Evolutionary conservation across 495 filamentous ascomycete genomes (phyloP), one percentile per base, ranked within the genome.

Genomic region (Cercophora scortea): DNA sequence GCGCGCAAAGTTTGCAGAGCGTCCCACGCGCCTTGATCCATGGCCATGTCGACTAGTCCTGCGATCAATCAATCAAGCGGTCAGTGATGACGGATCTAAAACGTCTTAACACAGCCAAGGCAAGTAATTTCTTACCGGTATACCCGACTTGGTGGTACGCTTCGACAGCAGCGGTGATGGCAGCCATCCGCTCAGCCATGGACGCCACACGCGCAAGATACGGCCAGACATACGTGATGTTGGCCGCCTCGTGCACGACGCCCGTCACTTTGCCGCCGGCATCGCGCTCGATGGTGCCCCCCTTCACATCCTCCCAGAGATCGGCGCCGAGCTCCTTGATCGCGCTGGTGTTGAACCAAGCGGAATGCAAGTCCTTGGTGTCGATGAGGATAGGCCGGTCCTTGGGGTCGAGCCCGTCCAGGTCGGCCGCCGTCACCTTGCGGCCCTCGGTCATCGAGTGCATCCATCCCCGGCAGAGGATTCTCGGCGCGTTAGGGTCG

Each of bases 1-100:
- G 55, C 58, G 12, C 74, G 71, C 45, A 78, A 69, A 17, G 64
- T 56, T 9, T 77, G 72, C 34, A 87, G 55, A 32, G 79, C 71
- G 13, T 78, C 75, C 82, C 82, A 85, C 18, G 70, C 69, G 8
- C 68, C 70, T 32, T 84, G 76, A 41, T 85, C 80, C 82, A 86
- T 85, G n/a, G 81, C 82, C 81, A 87, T 85, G 54, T 87, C 83
- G 0, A 87, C 71, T 50, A 82, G 49, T 0, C 25, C 25, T 25
- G 25, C 5, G 25, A 5, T 25, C 25, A 25, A 5, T 25, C 2
- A 25, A 25, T 2, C 25, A 5, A 2, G 25, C 25, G 5, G 25
- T 25, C 25, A 25, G 25, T 25, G 2, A 25, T 5, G 5, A 25
- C 2, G 25, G n/a, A n/a, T 25, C 25, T 25, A 5, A 25, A 5